Base-by-base conservation (phyloP, 2,329 filamentous ascomycete genomes). In the Pleurostoma richardsiae region DNA sequence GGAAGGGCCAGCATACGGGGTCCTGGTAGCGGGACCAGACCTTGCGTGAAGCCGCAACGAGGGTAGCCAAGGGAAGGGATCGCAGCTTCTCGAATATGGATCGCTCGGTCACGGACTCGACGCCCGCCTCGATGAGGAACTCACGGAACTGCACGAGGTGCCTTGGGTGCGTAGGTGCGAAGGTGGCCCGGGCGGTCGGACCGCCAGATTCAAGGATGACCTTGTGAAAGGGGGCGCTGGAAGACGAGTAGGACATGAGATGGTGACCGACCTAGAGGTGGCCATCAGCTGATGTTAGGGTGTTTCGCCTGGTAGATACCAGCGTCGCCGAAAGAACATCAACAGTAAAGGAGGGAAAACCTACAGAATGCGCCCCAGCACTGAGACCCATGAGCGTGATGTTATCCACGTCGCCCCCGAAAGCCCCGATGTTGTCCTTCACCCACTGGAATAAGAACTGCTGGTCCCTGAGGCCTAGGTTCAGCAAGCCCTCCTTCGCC, bases 381-480 rank as follows among this genome's bases (percentile, higher is more conserved):
- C 77, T 81, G 39, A 75, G 60, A 0, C 82, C 84, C 76, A 80
- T 80, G 44, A 84, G 58, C 2, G 80, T 85, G 29, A 86, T 71
- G 49, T 78, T 74, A 7, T 65, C 62, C 2, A 67, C 68, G 55
- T 86, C 76, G 3, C 82, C 83, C 0, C 82, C 82, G 62, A 86
- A 84, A 4, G 62, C 65, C 5, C 60, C 72, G 45, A 83, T 77
- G 60, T 85, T 85, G 29, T 74, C 67, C 51, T 71, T 68, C 29
- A 86, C 74, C 83, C 83, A 87, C 47, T 71, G 63, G 27, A 86
- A 66, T 10, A 79, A 68, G 10, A 75, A 56, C 49, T 75, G 70
- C 62, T 86, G 82, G 56, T 87, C 84, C 52, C 73, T 71, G 49
- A 87, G 64, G 2, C 85, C 85, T 26, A 84, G 62, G 55, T 89